These are phyloP conservation scores for Lachancea mirantina DNA, from an alignment of 805 yeast genomes.

Conservation along the genomic window DNA sequence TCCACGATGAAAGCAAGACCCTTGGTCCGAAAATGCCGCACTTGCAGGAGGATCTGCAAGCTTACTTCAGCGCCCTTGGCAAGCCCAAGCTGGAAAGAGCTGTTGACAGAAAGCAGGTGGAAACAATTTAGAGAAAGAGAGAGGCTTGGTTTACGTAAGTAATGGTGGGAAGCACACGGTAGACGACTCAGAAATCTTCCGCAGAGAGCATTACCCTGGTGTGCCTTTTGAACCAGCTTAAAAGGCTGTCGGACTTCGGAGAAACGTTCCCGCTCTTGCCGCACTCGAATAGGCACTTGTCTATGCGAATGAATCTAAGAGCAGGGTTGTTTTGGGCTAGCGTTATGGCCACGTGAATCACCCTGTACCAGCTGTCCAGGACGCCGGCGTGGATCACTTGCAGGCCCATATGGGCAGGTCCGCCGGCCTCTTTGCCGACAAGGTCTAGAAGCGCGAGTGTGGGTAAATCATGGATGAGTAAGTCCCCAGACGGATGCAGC, in stretches of 20 bases:
- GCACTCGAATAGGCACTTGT: constrained; percentile 42
- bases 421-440: constrained; percentile 45
- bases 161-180: too few species aligned
- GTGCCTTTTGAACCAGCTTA: constrained; percentile 39
- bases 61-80: too few species aligned
- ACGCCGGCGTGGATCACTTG: constrained; percentile 48
- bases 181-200: constrained; percentile 4
- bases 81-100: too few species aligned
- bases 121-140: too few species aligned
- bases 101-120: too few species aligned
- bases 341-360: constrained; percentile 45
- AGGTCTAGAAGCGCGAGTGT: constrained; percentile 35
- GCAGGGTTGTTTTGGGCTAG: constrained; percentile 27
- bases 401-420: constrained; percentile 47
- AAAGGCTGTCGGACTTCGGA: constrained; percentile 40
- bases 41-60: too few species aligned
- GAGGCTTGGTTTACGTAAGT: too few species aligned
- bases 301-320: constrained; percentile 41
- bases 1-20: too few species aligned
- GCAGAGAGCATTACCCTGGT: constrained; percentile 26
- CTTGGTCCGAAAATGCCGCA: too few species aligned
- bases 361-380: constrained; percentile 50
- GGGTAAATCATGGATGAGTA: constrained; percentile 26
- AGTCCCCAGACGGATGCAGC: constrained; percentile 21
- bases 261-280: constrained; percentile 18